Evolutionary conservation across 2,329 filamentous ascomycete species (phyloP).

Genomic region (Trichoderma sp.): DNA sequence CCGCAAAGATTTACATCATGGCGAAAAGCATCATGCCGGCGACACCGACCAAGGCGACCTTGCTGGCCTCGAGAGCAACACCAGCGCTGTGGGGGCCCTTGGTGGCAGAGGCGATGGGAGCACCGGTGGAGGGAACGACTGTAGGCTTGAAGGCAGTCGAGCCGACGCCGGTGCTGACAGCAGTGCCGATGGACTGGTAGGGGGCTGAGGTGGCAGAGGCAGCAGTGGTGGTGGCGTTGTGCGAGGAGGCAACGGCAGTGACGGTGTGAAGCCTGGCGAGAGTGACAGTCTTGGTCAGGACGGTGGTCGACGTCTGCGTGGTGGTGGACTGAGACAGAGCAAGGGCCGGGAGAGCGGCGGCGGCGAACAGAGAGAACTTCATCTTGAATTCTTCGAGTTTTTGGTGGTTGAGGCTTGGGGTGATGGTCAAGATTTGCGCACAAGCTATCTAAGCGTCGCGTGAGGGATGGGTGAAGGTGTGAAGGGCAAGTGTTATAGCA

Average conservation of each 20-base stretch:
- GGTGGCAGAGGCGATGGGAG: conserved; percentile 39
- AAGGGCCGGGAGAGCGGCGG: conserved; percentile 56
- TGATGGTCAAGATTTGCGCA: conserved; percentile 31
- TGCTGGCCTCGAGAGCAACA: conserved; percentile 46
- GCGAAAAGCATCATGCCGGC: conserved; percentile 53
- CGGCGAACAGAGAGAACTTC: conserved; percentile 46
- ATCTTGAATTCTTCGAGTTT: conserved; percentile 35
- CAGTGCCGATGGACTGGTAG: conserved; percentile 3
- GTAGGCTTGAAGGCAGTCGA: conserved; percentile 31
- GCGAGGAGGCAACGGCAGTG: conserved; percentile 32
- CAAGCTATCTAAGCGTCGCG: conserved; percentile 29
- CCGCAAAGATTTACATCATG: conserved; percentile 47
- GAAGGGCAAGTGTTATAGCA: conserved; percentile 2
- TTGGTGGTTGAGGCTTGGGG: conserved; percentile 23
- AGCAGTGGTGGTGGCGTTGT: conserved; percentile 41
- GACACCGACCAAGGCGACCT: conserved; percentile 51
- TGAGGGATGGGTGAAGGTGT: neutral
- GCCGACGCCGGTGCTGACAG: conserved; percentile 25
- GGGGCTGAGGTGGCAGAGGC: conserved; percentile 39
- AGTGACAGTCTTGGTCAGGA: conserved; percentile 53
- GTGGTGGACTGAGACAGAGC: conserved; percentile 47
- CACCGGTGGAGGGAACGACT: conserved; percentile 30
- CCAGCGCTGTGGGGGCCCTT: conserved; percentile 46
- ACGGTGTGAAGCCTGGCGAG: conserved; percentile 50
- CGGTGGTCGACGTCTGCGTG: conserved; percentile 44